These are phyloP conservation scores for Sextonia rubra DNA, from an alignment of 164 flowering plant genomes.

Conservation along the genomic window DNA sequence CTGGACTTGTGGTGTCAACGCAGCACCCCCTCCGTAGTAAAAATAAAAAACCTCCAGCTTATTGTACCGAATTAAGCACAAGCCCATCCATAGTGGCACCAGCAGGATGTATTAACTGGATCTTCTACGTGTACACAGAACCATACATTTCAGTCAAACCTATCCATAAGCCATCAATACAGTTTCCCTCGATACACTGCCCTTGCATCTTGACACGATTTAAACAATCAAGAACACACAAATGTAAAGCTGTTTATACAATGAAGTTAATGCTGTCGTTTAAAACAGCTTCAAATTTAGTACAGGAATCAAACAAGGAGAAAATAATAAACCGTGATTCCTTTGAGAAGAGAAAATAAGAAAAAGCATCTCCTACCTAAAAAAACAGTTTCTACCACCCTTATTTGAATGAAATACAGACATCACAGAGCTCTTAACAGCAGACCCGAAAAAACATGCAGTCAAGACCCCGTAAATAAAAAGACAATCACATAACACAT, in stretches of 20 bases:
- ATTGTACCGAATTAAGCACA: too few relatives aligned
- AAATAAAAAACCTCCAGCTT: too few relatives aligned
- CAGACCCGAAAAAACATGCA: constrained; percentile 4
- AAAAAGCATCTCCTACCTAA: not conserved
- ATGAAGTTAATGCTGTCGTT: not conserved
- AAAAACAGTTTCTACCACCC: not conserved
- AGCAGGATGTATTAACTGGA: too few relatives aligned
- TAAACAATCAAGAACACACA: not conserved
- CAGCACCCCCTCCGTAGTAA: too few relatives aligned
- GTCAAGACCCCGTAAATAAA: not conserved
- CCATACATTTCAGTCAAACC: too few relatives aligned
- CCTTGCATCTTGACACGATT: too few relatives aligned
- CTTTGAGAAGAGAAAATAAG: not conserved
- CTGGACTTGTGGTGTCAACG: too few relatives aligned
- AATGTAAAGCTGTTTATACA: not conserved
- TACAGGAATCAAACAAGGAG: not conserved
- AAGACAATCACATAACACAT: constrained; percentile 3
- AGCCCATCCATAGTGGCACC: too few relatives aligned
- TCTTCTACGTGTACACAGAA: too few relatives aligned
- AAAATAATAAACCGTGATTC: not conserved
- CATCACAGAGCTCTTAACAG: constrained; percentile 1
- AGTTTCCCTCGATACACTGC: too few relatives aligned
- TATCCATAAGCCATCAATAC: too few relatives aligned
- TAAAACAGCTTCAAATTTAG: not conserved
- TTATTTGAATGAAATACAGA: not conserved